Evolutionary conservation across 345 rosid genomes (phyloP), one percentile per base, ranked within the genome.

Genomic region (Salix suchowensis): DNA sequence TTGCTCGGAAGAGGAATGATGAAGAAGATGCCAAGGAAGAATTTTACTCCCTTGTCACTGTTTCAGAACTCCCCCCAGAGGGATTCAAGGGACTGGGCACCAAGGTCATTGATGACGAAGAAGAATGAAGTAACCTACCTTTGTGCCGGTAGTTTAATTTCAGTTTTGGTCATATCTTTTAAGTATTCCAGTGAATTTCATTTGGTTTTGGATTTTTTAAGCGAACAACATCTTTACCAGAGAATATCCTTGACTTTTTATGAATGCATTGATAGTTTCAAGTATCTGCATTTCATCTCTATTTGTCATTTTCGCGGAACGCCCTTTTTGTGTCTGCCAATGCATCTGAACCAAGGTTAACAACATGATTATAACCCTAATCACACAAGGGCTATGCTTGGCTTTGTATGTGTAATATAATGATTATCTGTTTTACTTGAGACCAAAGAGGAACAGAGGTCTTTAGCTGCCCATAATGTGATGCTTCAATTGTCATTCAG

Each of bases 1-100:
- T 91, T 78, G 96, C 92, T 3, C 79, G 96, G 10, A 89, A 91
- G 89, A 92, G 97, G 76, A 92, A 88, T 1, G 97, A 91, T 2
- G 97, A 92, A 2, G 96, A 92, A 73, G 92, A 92, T 67, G 97
- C 96, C 0, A 89, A 92, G 84, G 97, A 92, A 76, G 96, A 92
- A 85, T 87, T 92, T 55, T 91, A 81, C 87, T 92, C 94, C 12
- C 78, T 76, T 24, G 78, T 76, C 28, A 76, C 78, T 39, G 78
- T 54, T 67, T 52, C 78, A n/a, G 78, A 76, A 55, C 42, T 76
- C 6, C 73, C 78, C n/a, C 26, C 72, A 2, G 78, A 76, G 64
- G 78, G 78, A 26, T 55, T 76, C 4, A 76, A 26, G 30, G 73
- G 73, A 5, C 11, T 67, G 55, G 78, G 73, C 15, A 76, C 78